Conservation (phyloP, 2,329 filamentous ascomycete genomes). For the Fusarium sp. region DNA sequence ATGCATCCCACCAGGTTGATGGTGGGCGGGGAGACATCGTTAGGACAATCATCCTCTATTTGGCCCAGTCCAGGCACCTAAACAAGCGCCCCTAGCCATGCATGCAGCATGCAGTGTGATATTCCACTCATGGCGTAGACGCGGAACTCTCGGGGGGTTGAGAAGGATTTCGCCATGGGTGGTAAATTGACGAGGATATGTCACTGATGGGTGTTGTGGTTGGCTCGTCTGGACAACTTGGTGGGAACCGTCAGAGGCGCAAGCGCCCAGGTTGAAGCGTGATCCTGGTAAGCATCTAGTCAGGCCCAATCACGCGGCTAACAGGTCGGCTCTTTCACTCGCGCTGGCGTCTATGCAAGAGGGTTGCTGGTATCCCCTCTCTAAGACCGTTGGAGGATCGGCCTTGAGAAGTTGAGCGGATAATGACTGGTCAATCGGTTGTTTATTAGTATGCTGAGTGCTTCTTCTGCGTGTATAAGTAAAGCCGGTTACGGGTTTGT, state of each 20-base stretch:
- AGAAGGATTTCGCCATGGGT: conserved; percentile 41
- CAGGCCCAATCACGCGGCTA: conserved; percentile 50
- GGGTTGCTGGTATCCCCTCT: conserved; percentile 27
- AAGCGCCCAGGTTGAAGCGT: conserved; percentile 42
- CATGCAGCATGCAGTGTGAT: conserved; percentile 53
- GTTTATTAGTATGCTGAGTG: conserved; percentile 2
- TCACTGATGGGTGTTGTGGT: conserved; percentile 36
- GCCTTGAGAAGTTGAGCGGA: conserved; percentile 27
- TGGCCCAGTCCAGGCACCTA: conserved; percentile 24
- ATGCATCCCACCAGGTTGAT: conserved; percentile 30
- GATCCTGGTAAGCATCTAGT: conserved; percentile 31
- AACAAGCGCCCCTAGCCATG: conserved; percentile 51
- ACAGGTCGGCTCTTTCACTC: conserved; percentile 48
- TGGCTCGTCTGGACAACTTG: conserved; percentile 35
- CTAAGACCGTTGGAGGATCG: conserved; percentile 32
- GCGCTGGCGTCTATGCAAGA: conserved; percentile 51
- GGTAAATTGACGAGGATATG: conserved; percentile 31
- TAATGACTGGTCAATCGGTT: conserved; percentile 18
- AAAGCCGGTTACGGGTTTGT: conserved; percentile 8
- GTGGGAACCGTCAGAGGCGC: conserved; percentile 49
- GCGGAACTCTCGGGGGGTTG: conserved; percentile 31
- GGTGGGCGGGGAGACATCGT: conserved; percentile 14
- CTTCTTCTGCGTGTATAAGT: neutral
- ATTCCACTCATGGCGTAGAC: conserved; percentile 40
- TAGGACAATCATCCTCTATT: too few relatives aligned